Evolutionary conservation across 495 filamentous ascomycete genomes (phyloP).

Genomic region (Hypoxylon trugodes): DNA sequence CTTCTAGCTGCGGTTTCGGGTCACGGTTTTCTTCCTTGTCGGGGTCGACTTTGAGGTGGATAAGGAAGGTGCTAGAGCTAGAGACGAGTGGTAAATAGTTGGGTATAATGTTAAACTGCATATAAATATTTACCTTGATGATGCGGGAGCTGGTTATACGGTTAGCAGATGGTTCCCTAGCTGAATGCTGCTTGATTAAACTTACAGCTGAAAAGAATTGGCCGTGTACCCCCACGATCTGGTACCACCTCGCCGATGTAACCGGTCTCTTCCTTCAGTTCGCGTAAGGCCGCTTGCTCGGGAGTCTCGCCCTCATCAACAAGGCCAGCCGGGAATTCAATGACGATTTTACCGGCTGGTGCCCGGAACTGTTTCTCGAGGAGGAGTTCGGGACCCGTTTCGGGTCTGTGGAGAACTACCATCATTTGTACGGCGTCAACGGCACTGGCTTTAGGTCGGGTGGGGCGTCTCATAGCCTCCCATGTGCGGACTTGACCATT

Average conservation of each 20-base stretch:
- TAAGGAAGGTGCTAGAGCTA: constrained; percentile 75
- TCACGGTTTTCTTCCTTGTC: constrained; percentile 64
- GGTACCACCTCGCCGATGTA: constrained; percentile 70
- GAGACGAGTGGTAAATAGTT: constrained; percentile 49
- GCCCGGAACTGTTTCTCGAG: constrained; percentile 66
- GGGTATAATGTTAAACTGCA: not conserved
- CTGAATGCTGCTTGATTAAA: not conserved
- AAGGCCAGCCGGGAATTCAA: constrained; percentile 88
- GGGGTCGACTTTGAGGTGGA: constrained; percentile 71
- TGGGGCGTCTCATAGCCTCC: constrained; percentile 73
- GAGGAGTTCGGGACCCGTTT: not conserved
- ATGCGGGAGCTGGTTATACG: constrained; percentile 43
- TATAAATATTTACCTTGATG: constrained; percentile 40
- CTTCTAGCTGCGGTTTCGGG: constrained; percentile 73
- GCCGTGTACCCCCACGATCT: constrained; percentile 50
- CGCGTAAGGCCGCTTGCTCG: constrained; percentile 82
- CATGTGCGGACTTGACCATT: constrained; percentile 69
- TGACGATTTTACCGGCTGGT: constrained; percentile 76
- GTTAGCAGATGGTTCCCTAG: not conserved
- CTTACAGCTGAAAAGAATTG: constrained; percentile 79
- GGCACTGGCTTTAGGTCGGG: constrained; percentile 65
- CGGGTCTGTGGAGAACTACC: constrained; percentile 69
- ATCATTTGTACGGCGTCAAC: constrained; percentile 84
- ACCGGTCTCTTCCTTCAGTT: constrained; percentile 93
- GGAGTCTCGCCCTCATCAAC: constrained; percentile 83